Base-by-base conservation (phyloP, 1,139 yeast genomes). In the Scheffersomyces cryptocercus region DNA sequence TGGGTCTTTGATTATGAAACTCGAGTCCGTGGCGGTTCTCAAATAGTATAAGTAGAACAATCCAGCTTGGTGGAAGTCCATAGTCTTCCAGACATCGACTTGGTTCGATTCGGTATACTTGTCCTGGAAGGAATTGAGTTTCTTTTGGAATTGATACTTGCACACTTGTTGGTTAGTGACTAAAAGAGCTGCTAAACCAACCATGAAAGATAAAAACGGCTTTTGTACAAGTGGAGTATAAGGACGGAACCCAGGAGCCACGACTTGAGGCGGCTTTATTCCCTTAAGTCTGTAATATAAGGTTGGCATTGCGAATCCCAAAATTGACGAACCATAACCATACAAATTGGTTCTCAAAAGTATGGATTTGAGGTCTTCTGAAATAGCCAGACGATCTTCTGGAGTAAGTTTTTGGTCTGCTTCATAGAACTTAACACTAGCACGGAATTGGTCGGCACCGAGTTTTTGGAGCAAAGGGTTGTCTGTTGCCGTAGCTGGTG, bases 391-490 rank as follows among this genome's bases (percentile, higher is more conserved):
- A 35, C 79, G 53, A 44, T 74, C 78, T 4, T 58, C 52, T 2
- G 50, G 51, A 12, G 59, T 56, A 40, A 74, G 59, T 33, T 56
- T 46, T 35, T 62, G 68, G 52, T 74, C 79, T 1, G 77, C 77
- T 47, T 73, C 75, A 50, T 72, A 73, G 50, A 74, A 74, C 34
- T 61, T 53, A 31, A 72, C 65, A 44, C 69, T 62, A 16, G 73
- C 71, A 32, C 68, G 56, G 54, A 71, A 67, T 50, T 73, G 74
- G 11, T 59, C 53, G 1, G 73, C 71, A 7, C 68, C 59, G 20
- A 69, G 58, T 45, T 52, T 58, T 24, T 62, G 58, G 16, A 59
- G 48, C 31, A 67, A 54, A 1, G 73, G 73, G 40, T 67, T 66
- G 37, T 53, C 50, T 13, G 51, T 24, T 10, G 37, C 24, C 14